phyloP scores from a whole-genome alignment of 2,329 filamentous ascomycete genomes.

The Paracorniculantispora psalliotae region DNA sequence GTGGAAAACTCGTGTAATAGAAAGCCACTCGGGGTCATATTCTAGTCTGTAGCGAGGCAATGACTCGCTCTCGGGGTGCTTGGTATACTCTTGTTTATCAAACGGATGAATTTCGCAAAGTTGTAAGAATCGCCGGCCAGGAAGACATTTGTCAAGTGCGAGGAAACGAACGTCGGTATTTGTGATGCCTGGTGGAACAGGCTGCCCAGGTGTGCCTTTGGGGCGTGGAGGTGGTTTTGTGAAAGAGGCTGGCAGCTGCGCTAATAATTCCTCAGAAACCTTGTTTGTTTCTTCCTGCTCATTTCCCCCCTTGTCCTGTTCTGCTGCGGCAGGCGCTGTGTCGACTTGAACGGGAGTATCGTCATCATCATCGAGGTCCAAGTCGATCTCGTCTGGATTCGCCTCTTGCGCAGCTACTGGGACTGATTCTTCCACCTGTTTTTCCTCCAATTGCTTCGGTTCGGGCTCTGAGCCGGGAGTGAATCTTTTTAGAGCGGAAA shows the following conservation, averaged over 20 bases:
- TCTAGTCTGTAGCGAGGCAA: slow-evolving; percentile 53
- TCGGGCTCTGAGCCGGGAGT: slow-evolving; percentile 28
- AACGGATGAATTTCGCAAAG: slow-evolving; percentile 59
- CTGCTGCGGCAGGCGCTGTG: not conserved
- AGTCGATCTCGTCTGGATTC: slow-evolving; percentile 67
- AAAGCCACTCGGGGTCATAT: slow-evolving; percentile 94
- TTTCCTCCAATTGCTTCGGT: not conserved
- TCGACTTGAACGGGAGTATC: slow-evolving; percentile 24
- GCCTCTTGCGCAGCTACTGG: slow-evolving; percentile 17
- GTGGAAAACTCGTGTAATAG: slow-evolving; percentile 82
- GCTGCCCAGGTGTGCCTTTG: slow-evolving; percentile 48
- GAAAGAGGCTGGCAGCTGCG: slow-evolving; percentile 74
- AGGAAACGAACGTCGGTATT: slow-evolving; percentile 82
- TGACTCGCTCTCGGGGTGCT: slow-evolving; percentile 18
- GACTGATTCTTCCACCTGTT: not conserved
- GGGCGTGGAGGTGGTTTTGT: slow-evolving; percentile 34
- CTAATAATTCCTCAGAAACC: slow-evolving; percentile 61
- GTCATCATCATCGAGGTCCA: slow-evolving; percentile 57
- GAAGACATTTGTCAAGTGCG: slow-evolving; percentile 85
- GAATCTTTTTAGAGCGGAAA: slow-evolving; percentile 62
- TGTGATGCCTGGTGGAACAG: slow-evolving; percentile 65
- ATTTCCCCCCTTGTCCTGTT: not conserved
- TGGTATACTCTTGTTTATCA: slow-evolving; percentile 25
- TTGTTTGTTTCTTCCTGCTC: slow-evolving; percentile 19
- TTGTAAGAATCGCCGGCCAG: slow-evolving; percentile 75